Evolutionary conservation across 2,329 filamentous ascomycete species (phyloP).

Genomic region (Botrytis medusae): DNA sequence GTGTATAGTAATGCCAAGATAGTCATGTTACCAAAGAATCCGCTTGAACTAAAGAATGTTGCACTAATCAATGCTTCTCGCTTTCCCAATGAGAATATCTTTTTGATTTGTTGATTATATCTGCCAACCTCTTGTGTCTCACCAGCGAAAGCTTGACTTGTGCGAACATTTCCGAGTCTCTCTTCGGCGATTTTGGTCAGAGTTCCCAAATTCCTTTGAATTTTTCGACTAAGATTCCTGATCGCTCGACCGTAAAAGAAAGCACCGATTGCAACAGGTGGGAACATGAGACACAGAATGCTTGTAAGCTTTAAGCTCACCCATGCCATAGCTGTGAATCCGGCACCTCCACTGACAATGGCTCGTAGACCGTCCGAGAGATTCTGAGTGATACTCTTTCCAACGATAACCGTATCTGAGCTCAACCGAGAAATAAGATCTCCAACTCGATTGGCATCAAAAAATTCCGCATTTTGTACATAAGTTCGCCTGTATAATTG

Average conservation of each 20-base stretch:
- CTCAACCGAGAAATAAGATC: conserved; percentile 94
- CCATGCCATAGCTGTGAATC: conserved; percentile 93
- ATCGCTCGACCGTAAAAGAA: conserved; percentile 91
- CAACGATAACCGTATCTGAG: conserved; percentile 95
- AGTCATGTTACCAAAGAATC: conserved; percentile 94
- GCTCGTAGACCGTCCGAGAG: conserved; percentile 92
- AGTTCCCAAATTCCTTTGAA: conserved; percentile 89
- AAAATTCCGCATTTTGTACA: conserved; percentile 97
- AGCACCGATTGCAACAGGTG: conserved; percentile 84
- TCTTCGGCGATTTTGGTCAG: conserved; percentile 98
- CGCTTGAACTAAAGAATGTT: conserved; percentile 83
- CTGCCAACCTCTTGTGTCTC: conserved; percentile 86
- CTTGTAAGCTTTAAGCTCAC: conserved; percentile 88
- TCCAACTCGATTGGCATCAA: conserved; percentile 94
- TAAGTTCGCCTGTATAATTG: conserved; percentile 90
- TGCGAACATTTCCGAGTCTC: conserved; percentile 93
- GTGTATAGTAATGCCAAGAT: conserved; percentile 87
- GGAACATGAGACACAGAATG: conserved; percentile 81
- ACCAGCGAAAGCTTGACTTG: conserved; percentile 92
- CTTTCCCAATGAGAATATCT: conserved; percentile 86
- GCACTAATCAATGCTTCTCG: conserved; percentile 85
- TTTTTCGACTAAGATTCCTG: conserved; percentile 83
- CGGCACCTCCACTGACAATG: conserved; percentile 84
- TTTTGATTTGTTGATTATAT: conserved; percentile 89
- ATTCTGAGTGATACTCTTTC: conserved; percentile 98